Evolutionary conservation across 768 basidiomycete genomes (phyloP).

Genomic region (Kwoniella sp.): DNA sequence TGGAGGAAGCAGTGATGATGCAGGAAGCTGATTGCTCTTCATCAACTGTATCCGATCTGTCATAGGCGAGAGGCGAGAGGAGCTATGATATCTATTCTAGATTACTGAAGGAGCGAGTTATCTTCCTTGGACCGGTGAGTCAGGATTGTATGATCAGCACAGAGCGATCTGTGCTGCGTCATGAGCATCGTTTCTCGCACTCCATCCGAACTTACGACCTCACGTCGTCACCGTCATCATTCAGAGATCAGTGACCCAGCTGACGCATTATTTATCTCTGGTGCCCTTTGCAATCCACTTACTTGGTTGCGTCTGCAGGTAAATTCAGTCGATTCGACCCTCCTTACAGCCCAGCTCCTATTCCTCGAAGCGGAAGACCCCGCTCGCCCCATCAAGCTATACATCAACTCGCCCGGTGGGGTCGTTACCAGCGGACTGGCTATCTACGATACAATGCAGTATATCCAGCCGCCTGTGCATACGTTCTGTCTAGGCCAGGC

Average conservation of each 20-base stretch:
- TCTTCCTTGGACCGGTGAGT: constrained; percentile 91
- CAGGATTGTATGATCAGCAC: too few relatives aligned
- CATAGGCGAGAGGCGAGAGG: constrained; percentile 53
- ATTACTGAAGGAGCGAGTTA: constrained; percentile 85
- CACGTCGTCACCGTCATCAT: not conserved
- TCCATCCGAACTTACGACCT: not conserved
- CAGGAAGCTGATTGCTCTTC: constrained; percentile 13
- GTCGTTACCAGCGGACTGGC: constrained; percentile 94
- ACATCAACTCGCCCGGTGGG: constrained; percentile 96
- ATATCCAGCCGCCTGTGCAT: constrained; percentile 91
- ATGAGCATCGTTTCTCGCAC: not conserved
- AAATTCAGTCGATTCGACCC: constrained; percentile 81
- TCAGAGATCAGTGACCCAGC: too few relatives aligned
- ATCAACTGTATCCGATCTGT: constrained; percentile 22
- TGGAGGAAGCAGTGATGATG: not conserved
- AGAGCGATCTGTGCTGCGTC: not conserved
- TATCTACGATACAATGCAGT: constrained; percentile 97
- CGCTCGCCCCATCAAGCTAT: constrained; percentile 89
- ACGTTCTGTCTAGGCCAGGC: constrained; percentile 96
- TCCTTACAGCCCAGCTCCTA: constrained; percentile 86
- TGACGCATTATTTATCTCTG: not conserved
- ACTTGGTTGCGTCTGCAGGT: too few relatives aligned
- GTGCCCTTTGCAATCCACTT: not conserved
- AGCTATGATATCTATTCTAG: constrained; percentile 93
- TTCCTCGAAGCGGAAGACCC: constrained; percentile 96